phyloP scores from a whole-genome alignment of 331 rosid species.

The Spiraea crenata region DNA sequence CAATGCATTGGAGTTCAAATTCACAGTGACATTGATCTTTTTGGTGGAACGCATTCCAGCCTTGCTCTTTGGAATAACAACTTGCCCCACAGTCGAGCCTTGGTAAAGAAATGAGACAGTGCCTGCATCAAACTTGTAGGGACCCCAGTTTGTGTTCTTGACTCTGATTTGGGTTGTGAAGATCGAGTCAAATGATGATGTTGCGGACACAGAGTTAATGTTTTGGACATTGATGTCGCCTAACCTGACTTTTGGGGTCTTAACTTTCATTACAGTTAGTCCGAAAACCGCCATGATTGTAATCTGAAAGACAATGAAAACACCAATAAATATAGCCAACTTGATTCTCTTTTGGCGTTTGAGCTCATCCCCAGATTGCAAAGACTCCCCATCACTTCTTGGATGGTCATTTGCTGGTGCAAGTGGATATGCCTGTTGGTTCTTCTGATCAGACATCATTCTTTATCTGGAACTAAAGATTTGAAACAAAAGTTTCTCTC shows the following conservation, averaged over 20 bases:
- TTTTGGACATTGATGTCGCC: neutral
- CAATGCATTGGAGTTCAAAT: neutral
- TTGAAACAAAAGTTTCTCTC: no score
- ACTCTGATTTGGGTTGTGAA: slow-evolving; percentile 11
- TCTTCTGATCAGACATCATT: neutral
- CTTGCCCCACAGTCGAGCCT: slow-evolving; percentile 6
- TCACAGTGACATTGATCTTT: neutral
- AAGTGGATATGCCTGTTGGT: no score
- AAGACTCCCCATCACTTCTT: slow-evolving; percentile 3
- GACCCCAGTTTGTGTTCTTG: slow-evolving; percentile 18
- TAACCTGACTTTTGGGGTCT: slow-evolving; percentile 9
- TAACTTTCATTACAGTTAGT: no score
- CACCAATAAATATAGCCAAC: neutral
- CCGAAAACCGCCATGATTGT: no score
- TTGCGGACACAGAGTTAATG: neutral
- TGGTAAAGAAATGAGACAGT: slow-evolving; percentile 16
- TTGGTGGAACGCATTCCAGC: slow-evolving; percentile 23
- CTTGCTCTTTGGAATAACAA: slow-evolving; percentile 1
- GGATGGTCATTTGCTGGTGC: neutral
- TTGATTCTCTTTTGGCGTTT: slow-evolving; percentile 22
- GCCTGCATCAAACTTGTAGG: slow-evolving; percentile 14
- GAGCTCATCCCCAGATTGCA: slow-evolving; percentile 5
- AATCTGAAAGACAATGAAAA: neutral
- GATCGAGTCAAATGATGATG: neutral
- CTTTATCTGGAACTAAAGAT: neutral